phyloP scores from a whole-genome alignment of 140 eudicot genomes.

The Erigeron philadelphicus region DNA sequence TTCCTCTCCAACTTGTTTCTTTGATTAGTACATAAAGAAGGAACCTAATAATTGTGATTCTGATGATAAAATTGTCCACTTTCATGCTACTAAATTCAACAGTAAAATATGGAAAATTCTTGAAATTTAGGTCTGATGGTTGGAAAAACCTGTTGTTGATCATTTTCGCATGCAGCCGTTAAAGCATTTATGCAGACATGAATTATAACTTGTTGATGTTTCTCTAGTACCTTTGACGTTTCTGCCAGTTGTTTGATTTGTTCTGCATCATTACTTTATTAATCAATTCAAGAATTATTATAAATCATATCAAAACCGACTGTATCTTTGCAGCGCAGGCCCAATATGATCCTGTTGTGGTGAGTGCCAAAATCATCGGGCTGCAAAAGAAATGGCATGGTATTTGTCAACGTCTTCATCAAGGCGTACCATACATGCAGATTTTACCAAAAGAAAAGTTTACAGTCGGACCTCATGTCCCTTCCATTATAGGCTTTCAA shows the following conservation, averaged over 20 bases:
- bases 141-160: too few species aligned
- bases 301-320: conserved; percentile 33
- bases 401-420: conserved; percentile 57
- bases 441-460: conserved; percentile 36
- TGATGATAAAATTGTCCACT: too few species aligned
- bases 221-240: background rate
- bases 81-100: too few species aligned
- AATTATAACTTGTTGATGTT: background rate
- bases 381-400: conserved; percentile 65
- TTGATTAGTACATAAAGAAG: too few species aligned
- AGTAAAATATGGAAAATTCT: too few species aligned
- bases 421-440: conserved; percentile 31
- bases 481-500: conserved; percentile 50
- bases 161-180: too few species aligned
- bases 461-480: conserved; percentile 35
- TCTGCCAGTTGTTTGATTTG: background rate
- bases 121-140: too few species aligned
- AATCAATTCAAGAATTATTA: background rate
- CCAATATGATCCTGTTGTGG: conserved; percentile 47
- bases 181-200: too few species aligned
- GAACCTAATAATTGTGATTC: too few species aligned
- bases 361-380: conserved; percentile 36
- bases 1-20: too few species aligned
- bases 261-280: background rate
- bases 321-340: conserved; percentile 66